phyloP scores from a whole-genome alignment of 306 rosid species.

The Clitoria ternatea region DNA sequence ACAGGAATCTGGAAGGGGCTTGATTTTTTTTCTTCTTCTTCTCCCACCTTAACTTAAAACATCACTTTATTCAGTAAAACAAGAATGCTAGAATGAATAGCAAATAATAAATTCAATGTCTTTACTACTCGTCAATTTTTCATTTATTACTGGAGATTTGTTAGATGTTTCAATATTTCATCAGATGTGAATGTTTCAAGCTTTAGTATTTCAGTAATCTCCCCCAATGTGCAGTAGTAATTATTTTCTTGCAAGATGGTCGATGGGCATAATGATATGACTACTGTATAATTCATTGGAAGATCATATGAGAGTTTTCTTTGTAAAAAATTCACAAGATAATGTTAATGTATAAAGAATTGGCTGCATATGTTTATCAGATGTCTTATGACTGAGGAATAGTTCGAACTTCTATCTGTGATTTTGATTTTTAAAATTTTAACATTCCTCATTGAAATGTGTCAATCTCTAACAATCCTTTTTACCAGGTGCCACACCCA shows the following conservation, averaged over 20 bases:
- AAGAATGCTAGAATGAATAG: background rate
- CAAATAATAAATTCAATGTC: background rate
- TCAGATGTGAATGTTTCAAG: background rate
- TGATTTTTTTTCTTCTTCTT: constrained; percentile 2
- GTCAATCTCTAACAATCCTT: constrained; percentile 1
- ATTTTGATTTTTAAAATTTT: too few species aligned
- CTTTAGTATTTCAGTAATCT: background rate
- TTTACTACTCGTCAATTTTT: constrained; percentile 3
- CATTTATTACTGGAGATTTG: background rate
- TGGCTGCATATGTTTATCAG: constrained; percentile 8
- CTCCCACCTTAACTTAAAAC: background rate
- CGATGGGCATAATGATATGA: background rate
- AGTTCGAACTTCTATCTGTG: background rate
- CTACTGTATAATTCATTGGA: background rate
- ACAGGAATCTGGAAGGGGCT: background rate
- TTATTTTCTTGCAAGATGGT: background rate
- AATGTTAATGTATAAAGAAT: background rate
- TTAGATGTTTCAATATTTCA: background rate
- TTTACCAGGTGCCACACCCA: constrained; percentile 88
- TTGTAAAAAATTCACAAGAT: background rate
- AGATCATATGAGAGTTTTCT: background rate
- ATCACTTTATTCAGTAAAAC: constrained; percentile 5
- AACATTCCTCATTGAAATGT: background rate
- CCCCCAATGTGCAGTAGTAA: background rate
- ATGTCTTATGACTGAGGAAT: constrained; percentile 14